Base-by-base conservation (phyloP, 2,329 filamentous ascomycete genomes). In the Fusarium kyushuense region DNA sequence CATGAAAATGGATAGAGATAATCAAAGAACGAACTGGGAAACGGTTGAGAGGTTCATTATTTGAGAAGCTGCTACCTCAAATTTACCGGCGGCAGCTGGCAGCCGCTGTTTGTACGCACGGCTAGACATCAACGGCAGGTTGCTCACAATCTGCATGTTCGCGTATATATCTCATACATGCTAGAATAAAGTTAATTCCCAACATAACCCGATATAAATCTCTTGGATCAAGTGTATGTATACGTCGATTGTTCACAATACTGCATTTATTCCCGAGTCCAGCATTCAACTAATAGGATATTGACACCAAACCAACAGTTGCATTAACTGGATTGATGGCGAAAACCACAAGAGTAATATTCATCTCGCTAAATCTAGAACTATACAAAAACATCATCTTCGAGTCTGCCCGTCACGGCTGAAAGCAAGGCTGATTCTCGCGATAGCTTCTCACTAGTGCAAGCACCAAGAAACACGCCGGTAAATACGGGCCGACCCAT, bases 401-500 rank as follows among this genome's bases (percentile, higher is more conserved):
- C 7, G 9, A 46, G 38, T 43, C 38, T 51, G 38, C 53, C 53
- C n/a, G 11, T 33, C 46, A 9, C 13, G 62, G 66, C 54, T 67
- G 23, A 51, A 25, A 60, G 40, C 49, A 52, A 67, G 66, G 66
- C 62, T 47, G 49, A 59, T 56, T 67, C 41, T 53, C 46, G 30
- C 23, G 54, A 67, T 70, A 41, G 17, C 53, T 32, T 49, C 48
- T 54, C 29, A 4, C 17, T 33, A 42, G 27, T 25, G 59, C 25
- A 51, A 38, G 11, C 32, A 45, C 38, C 58, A 48, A 62, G 35
- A 19, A 45, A 33, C 45, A 49, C 32, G 36, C 54, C 42, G 36
- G 54, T 41, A 46, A 54, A 59, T 32, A 70, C 67, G 67, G 67
- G 16, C 67, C 67, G 67, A 47, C 57, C 67, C 67, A 69, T 67